Evolutionary conservation across 768 basidiomycete species (phyloP).

Genomic region (Clitopilus hobsonii): DNA sequence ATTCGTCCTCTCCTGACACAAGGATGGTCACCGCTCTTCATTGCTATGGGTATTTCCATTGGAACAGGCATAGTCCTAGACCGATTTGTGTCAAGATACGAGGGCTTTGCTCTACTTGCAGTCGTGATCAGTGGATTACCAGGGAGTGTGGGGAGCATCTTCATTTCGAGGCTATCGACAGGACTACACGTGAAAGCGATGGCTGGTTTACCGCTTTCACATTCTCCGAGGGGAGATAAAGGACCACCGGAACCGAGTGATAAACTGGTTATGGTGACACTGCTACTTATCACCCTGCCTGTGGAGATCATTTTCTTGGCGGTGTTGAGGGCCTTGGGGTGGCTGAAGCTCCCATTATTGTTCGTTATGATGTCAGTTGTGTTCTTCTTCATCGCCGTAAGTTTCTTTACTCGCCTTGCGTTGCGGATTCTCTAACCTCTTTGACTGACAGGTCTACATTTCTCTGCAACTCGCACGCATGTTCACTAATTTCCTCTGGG

Average conservation of each 20-base stretch:
- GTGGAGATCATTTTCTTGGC: constrained; percentile 72
- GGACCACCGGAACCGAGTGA: constrained; percentile 33
- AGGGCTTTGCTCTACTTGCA: constrained; percentile 83
- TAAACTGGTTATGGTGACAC: constrained; percentile 57
- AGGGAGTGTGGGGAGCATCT: constrained; percentile 86
- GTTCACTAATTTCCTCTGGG: constrained; percentile 79
- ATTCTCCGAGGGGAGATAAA: constrained; percentile 9
- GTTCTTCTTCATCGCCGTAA: constrained; percentile 75
- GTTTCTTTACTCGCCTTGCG: constrained; percentile 28
- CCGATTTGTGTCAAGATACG: constrained; percentile 79
- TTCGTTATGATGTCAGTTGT: constrained; percentile 65
- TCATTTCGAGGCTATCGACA: constrained; percentile 88
- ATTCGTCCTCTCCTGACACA: constrained; percentile 70
- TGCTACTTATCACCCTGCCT: constrained; percentile 75
- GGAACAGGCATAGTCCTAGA: constrained; percentile 92
- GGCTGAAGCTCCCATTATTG: constrained; percentile 67
- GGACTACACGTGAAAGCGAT: constrained; percentile 67
- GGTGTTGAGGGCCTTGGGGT: constrained; percentile 62
- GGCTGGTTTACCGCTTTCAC: constrained; percentile 17
- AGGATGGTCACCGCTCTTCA: constrained; percentile 89
- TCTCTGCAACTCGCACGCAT: constrained; percentile 64
- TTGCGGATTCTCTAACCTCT: not conserved
- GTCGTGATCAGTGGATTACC: constrained; percentile 87
- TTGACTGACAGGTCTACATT: constrained; percentile 48
- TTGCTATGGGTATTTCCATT: constrained; percentile 85